Evolutionary conservation across 129 eudicot species (phyloP), one percentile per base, ranked within the genome.

Genomic region (Artemisia tridentata): DNA sequence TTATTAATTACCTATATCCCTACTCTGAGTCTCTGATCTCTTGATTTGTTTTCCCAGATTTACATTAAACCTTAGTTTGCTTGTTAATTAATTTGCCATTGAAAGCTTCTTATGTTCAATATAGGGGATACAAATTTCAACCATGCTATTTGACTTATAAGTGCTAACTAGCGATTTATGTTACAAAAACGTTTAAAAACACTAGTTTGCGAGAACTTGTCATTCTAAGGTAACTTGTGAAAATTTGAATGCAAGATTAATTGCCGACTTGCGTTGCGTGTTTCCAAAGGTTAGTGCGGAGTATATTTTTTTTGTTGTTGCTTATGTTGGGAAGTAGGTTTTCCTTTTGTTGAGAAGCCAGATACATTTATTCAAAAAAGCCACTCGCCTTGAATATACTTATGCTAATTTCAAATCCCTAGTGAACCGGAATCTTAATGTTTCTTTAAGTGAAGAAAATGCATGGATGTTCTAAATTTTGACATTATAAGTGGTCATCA

Each of bases 381-480:
- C 12, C 62, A 19, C 29, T 10, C 31, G 2, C 20, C 5, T n/a
- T 21, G 8, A 47, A 29, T 13, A 11, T 9, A 11, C 45, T 7
- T 17, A 62, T 50, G 54, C 38, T 9, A 21, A 50, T 62, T 49
- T 11, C 11, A 58, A 59, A 18, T 59, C 48, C 21, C 59, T 34
- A 47, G 27, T 31, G 16, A 45, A 68, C 19, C 16, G n/a, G 68
- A 60, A 61, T 61, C 21, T 8, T 51, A 18, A 15, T 49, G 63
- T 38, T 20, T 68, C 3, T 68, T 73, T 46, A 75, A 67, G 25
- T 0, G 46, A 61, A 68, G 45, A 49, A 34, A 49, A 68, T 76
- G 13, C 12, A 50, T 68, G 68, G 11, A 11, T 16, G 43, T 13
- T 47, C 63, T 63, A 73, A 13, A 31, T 52, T 51, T 29, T 38